Evolutionary conservation across 768 basidiomycete genomes (phyloP).

Genomic region (Pleurotus salmoneostramineus): DNA sequence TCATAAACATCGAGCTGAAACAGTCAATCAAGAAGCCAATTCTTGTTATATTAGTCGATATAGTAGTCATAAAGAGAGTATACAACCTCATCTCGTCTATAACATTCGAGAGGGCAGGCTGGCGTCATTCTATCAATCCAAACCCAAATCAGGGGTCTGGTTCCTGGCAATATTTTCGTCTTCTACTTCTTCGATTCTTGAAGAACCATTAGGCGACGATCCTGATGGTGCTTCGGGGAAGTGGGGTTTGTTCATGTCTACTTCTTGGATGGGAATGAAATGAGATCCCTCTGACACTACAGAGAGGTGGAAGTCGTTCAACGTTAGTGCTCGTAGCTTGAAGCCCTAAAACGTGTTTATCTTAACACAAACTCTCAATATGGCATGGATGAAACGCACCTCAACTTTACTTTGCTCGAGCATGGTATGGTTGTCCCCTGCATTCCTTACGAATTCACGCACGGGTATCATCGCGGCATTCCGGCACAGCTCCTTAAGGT

Average conservation of each 20-base stretch:
- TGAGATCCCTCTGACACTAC: slow-evolving; percentile 5
- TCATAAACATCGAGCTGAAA: background rate
- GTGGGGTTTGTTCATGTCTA: slow-evolving; percentile 2
- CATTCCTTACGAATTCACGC: slow-evolving; percentile 70
- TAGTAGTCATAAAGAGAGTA: background rate
- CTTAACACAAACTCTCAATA: background rate
- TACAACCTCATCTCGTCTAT: background rate
- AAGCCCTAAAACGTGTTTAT: slow-evolving; percentile 51
- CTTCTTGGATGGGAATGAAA: slow-evolving; percentile 4
- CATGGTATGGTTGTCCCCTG: slow-evolving; percentile 35
- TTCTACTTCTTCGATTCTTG: slow-evolving; percentile 3
- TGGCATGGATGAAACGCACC: slow-evolving; percentile 19
- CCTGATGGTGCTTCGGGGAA: background rate
- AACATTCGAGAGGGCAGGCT: background rate
- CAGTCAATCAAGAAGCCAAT: background rate
- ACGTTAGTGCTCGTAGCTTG: slow-evolving; percentile 63
- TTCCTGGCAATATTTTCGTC: background rate
- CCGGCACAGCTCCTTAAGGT: slow-evolving; percentile 87
- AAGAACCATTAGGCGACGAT: background rate
- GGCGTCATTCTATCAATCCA: background rate
- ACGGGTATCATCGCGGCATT: slow-evolving; percentile 94
- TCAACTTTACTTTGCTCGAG: slow-evolving; percentile 48
- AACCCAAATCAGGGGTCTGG: background rate
- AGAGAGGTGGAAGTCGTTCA: slow-evolving; percentile 57
- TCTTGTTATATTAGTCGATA: background rate